These are phyloP conservation scores for Trichophyton schoenleinii DNA, from an alignment of 2,329 filamentous ascomycete genomes.

Conservation along the genomic window DNA sequence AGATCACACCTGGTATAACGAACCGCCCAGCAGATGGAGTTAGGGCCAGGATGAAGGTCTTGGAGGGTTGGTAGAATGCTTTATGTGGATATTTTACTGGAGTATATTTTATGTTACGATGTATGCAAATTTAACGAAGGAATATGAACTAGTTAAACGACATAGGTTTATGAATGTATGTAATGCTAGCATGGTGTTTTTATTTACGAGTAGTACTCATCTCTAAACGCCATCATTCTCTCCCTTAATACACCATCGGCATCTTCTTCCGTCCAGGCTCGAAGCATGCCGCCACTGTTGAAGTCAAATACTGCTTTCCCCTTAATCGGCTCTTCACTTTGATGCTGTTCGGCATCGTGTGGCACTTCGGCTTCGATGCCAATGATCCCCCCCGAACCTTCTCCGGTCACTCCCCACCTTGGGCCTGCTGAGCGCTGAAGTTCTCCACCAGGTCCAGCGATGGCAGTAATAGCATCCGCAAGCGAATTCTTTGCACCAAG, in stretches of 20 bases:
- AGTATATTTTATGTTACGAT: not conserved
- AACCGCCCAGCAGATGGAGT: constrained; percentile 60
- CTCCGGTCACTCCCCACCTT: constrained; percentile 59
- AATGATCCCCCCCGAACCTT: constrained; percentile 77
- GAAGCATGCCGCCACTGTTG: constrained; percentile 81
- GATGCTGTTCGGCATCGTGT: constrained; percentile 28
- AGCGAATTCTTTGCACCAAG: constrained; percentile 41
- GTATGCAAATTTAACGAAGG: not conserved
- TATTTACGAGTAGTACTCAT: constrained; percentile 21
- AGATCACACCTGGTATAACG: constrained; percentile 59
- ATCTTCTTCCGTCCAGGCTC: constrained; percentile 50
- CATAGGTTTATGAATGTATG: not conserved
- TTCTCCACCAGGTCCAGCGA: constrained; percentile 60
- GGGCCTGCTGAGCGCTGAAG: constrained; percentile 61
- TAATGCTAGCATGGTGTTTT: not conserved
- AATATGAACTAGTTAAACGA: not conserved
- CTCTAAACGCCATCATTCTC: constrained; percentile 34
- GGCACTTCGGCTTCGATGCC: constrained; percentile 39
- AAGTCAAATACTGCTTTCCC: constrained; percentile 58
- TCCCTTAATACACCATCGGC: constrained; percentile 23
- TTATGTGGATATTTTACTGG: not conserved
- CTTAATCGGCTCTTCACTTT: constrained; percentile 11
- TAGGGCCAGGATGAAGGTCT: constrained; percentile 50
- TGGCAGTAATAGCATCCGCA: constrained; percentile 46
- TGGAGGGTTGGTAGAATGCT: constrained; percentile 51